phyloP scores from a whole-genome alignment of 805 yeast genomes.

The Jamesozyma hellenica region DNA sequence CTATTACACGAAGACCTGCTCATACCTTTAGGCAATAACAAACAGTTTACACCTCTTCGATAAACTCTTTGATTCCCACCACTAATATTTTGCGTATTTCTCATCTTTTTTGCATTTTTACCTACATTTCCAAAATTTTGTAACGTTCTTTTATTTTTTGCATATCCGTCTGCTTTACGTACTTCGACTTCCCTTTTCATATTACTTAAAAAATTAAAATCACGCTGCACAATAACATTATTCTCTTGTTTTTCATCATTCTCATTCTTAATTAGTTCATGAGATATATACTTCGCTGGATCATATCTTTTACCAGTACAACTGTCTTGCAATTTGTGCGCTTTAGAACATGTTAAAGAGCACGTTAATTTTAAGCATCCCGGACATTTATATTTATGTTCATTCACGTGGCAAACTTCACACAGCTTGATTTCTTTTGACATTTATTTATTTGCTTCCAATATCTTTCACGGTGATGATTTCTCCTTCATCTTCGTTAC shows the following conservation, averaged over 20 bases:
- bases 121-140: conserved; percentile 17
- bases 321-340: conserved; percentile 50
- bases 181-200: conserved; percentile 53
- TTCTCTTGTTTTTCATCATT: conserved; percentile 33
- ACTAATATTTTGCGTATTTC: not conserved
- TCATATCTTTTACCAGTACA: conserved; percentile 60
- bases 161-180: conserved; percentile 41
- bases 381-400: conserved; percentile 68
- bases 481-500: no score
- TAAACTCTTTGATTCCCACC: conserved; percentile 20
- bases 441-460: no score
- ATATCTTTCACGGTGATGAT: no score
- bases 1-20: conserved; percentile 52
- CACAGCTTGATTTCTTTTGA: conserved; percentile 25
- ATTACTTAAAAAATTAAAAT: conserved; percentile 61
- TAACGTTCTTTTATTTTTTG: conserved; percentile 38
- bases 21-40: conserved; percentile 65
- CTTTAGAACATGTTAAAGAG: conserved; percentile 56
- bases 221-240: conserved; percentile 52
- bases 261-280: conserved; percentile 33
- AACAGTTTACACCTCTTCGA: conserved; percentile 58
- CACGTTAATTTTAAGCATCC: conserved; percentile 63
- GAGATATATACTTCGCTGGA: conserved; percentile 46
- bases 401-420: conserved; percentile 35
- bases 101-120: conserved; percentile 9